A percentile compares a stretch with the other conserved stretches of the same genome.
Evolutionary conservation across 148 eudicot genomes (phyloP).

Genomic region (Rhododendron simsii): DNA sequence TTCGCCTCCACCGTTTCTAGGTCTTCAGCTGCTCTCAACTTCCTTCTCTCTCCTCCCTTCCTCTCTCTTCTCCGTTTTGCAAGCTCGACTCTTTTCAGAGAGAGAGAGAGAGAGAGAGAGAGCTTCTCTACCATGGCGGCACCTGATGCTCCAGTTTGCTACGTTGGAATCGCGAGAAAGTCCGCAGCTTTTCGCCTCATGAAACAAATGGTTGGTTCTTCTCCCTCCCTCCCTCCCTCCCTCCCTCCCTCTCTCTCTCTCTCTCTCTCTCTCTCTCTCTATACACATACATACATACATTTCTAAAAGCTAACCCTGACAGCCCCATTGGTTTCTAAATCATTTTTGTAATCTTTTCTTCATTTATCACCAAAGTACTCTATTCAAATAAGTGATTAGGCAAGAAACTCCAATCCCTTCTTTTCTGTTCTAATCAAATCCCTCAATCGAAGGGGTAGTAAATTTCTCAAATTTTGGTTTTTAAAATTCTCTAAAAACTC

Average conservation of each 20-base stretch:
- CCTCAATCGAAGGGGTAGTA: neutral
- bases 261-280: too few relatives aligned
- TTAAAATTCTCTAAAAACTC: neutral
- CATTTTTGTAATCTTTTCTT: neutral
- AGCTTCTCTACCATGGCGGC: slow-evolving; percentile 52
- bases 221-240: too few relatives aligned
- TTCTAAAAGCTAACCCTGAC: too few relatives aligned
- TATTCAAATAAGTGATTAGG: too few relatives aligned
- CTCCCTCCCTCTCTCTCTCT: too few relatives aligned
- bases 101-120: slow-evolving; percentile 12
- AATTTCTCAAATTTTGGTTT: too few relatives aligned
- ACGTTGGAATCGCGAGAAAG: slow-evolving; percentile 69
- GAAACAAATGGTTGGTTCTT: slow-evolving; percentile 80
- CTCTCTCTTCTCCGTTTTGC: neutral
- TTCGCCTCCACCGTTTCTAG: slow-evolving; percentile 4
- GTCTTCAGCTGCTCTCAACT: neutral
- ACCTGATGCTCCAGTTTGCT: slow-evolving; percentile 76
- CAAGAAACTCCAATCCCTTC: neutral
- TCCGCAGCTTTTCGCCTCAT: slow-evolving; percentile 98
- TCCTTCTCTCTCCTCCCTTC: neutral
- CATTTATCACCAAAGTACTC: neutral
- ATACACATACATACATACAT: too few relatives aligned
- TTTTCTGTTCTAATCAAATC: neutral
- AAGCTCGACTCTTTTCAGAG: neutral
- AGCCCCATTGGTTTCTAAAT: neutral